Percentiles rank a stretch among this genome's conserved stretches.
phyloP scores from a whole-genome alignment of 2,329 filamentous ascomycete genomes.

The Allantophomopsis cytisporea region DNA sequence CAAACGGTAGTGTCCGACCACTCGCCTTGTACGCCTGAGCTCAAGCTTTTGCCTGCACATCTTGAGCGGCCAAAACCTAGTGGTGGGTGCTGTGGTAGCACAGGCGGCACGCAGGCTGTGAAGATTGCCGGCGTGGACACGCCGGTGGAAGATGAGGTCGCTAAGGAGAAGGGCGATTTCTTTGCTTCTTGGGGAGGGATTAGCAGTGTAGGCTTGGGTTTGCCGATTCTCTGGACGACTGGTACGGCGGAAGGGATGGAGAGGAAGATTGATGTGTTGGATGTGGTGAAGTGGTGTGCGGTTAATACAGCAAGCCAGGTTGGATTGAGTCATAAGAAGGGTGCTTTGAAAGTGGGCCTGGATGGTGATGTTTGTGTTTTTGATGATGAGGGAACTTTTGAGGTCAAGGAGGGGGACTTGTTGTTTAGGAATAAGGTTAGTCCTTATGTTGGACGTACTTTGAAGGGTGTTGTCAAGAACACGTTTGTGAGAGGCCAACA shows the following conservation, averaged over 20 bases:
- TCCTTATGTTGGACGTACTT: slow-evolving; percentile 42
- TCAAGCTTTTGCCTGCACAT: slow-evolving; percentile 72
- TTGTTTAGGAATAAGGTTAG: slow-evolving; percentile 36
- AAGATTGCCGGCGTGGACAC: slow-evolving; percentile 2
- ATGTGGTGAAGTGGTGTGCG: slow-evolving; percentile 78
- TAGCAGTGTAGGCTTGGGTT: slow-evolving; percentile 79
- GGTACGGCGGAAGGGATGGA: slow-evolving; percentile 2
- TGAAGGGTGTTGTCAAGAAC: slow-evolving; percentile 32
- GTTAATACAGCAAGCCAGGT: slow-evolving; percentile 81
- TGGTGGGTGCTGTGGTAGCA: not conserved
- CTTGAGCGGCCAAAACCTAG: slow-evolving; percentile 19
- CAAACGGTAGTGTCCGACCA: slow-evolving; percentile 90
- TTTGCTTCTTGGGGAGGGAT: slow-evolving; percentile 96
- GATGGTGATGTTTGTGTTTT: slow-evolving; percentile 91
- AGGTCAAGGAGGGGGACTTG: slow-evolving; percentile 66
- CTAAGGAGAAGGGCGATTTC: slow-evolving; percentile 60
- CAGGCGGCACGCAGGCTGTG: slow-evolving; percentile 8
- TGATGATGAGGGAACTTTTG: slow-evolving; percentile 70
- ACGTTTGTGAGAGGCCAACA: slow-evolving; percentile 18
- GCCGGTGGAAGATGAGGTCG: slow-evolving; percentile 20
- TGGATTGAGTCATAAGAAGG: slow-evolving; percentile 69
- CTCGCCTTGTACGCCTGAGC: slow-evolving; percentile 86
- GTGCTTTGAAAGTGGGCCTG: slow-evolving; percentile 65
- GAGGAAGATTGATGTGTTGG: slow-evolving; percentile 39
- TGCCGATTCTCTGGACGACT: slow-evolving; percentile 66